Evolutionary conservation across 1,284 basidiomycete species (phyloP).

Genomic region (Trichosporon ovoides): DNA sequence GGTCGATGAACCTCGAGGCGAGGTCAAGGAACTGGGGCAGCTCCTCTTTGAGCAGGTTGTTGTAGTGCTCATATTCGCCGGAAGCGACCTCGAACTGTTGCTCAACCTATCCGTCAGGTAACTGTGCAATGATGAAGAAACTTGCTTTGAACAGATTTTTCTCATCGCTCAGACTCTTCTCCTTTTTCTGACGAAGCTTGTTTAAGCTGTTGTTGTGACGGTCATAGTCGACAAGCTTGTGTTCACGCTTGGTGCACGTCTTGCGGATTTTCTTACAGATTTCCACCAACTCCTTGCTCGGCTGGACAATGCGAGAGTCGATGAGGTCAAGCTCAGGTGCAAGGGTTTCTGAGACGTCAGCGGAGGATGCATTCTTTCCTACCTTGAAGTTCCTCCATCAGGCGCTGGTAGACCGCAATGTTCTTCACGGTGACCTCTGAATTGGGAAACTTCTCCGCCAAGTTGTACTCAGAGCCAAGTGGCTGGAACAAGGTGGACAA

Average conservation of each 20-base stretch:
- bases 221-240: slow-evolving; percentile 96
- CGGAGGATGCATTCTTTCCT: slow-evolving; percentile 5
- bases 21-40: slow-evolving; percentile 86
- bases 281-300: slow-evolving; percentile 80
- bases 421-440: slow-evolving; percentile 72
- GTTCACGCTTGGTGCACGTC: slow-evolving; percentile 90
- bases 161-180: slow-evolving; percentile 86
- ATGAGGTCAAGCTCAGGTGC: slow-evolving; percentile 93
- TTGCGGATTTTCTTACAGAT: slow-evolving; percentile 88
- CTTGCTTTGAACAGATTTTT: slow-evolving; percentile 88
- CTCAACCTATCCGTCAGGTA: slow-evolving; percentile 63
- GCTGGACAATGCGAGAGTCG: slow-evolving; percentile 75
- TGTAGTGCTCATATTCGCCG: slow-evolving; percentile 95
- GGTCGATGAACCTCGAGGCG: slow-evolving; percentile 85
- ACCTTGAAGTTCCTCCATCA: slow-evolving; percentile 77
- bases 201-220: slow-evolving; percentile 91
- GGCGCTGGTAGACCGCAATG: slow-evolving; percentile 63
- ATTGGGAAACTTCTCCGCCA: slow-evolving; percentile 72
- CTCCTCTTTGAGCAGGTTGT: slow-evolving; percentile 85
- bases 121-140: slow-evolving; percentile 9
- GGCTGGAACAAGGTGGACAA: slow-evolving; percentile 76
- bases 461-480: slow-evolving; percentile 72
- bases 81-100: slow-evolving; percentile 95
- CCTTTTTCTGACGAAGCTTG: slow-evolving; percentile 95
- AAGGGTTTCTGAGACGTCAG: slow-evolving; percentile 54